Conservation (phyloP, 805 yeast species). For the Hanseniaspora lachancei region DNA sequence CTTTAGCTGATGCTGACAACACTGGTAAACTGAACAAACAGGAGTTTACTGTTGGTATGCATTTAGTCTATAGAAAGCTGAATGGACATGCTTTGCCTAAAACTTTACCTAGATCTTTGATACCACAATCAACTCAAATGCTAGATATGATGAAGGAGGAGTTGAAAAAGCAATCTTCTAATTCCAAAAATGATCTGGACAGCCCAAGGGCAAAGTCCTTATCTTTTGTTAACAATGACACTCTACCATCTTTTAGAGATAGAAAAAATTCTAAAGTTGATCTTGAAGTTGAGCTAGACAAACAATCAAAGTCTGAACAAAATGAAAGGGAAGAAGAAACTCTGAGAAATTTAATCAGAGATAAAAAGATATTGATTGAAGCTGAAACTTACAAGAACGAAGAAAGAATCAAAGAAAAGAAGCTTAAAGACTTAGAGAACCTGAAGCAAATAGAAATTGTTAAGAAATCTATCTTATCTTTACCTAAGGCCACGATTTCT, state of each 20-base stretch:
- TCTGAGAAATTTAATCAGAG: conserved; percentile 53
- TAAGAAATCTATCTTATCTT: conserved; percentile 42
- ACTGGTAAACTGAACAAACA: conserved; percentile 75
- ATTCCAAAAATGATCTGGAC: conserved; percentile 11
- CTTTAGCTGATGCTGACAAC: conserved; percentile 67
- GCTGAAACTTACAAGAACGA: conserved; percentile 27
- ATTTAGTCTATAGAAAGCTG: conserved; percentile 76
- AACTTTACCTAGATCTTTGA: conserved; percentile 71
- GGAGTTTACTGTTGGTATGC: conserved; percentile 95
- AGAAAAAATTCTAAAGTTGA: conserved; percentile 31
- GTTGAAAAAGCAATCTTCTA: conserved; percentile 19
- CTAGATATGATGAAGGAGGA: conserved; percentile 59
- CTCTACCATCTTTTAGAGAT: conserved; percentile 57
- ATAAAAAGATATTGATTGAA: conserved; percentile 55
- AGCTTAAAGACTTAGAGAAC: conserved; percentile 27
- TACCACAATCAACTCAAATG: conserved; percentile 73
- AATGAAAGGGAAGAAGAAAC: conserved; percentile 29
- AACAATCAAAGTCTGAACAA: conserved; percentile 20
- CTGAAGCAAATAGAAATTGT: conserved; percentile 48
- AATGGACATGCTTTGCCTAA: conserved; percentile 80
- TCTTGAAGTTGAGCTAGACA: conserved; percentile 10
- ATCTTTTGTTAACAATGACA: conserved; percentile 64
- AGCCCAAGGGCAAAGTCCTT: conserved; percentile 25
- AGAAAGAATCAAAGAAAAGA: conserved; percentile 26
- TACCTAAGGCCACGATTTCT: conserved; percentile 26